Conservation (phyloP, 2,329 filamentous ascomycete species). For the Apiospora sp. region DNA sequence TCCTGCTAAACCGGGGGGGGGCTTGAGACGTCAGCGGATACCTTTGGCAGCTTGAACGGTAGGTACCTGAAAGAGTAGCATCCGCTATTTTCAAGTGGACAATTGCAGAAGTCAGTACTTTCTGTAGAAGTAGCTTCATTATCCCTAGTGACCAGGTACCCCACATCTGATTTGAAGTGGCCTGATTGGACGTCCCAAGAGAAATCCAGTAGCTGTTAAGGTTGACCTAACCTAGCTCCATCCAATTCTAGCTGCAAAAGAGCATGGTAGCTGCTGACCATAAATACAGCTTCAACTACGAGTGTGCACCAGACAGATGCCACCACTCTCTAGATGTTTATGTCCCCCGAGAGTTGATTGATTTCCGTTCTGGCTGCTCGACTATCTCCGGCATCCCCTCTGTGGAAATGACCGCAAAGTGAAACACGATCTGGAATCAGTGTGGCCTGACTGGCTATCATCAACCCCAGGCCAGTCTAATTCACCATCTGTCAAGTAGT, state of each 20-base stretch:
- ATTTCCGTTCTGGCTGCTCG: neutral
- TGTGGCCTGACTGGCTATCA: conserved; percentile 4
- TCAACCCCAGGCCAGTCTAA: neutral
- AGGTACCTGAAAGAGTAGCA: neutral
- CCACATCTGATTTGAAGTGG: neutral
- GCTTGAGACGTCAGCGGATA: conserved; percentile 9
- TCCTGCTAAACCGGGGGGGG: conserved; percentile 5
- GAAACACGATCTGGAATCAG: neutral
- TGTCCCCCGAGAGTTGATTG: neutral
- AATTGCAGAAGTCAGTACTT: neutral
- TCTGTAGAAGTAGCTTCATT: neutral
- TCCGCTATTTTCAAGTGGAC: neutral
- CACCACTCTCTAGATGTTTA: neutral
- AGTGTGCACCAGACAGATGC: neutral
- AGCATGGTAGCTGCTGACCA: neutral
- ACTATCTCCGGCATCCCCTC: neutral
- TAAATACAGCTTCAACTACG: conserved; percentile 13
- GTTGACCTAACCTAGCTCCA: neutral
- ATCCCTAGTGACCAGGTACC: neutral
- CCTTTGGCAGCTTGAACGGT: neutral
- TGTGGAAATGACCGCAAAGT: conserved; percentile 17
- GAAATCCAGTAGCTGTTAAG: conserved; percentile 19
- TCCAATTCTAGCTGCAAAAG: neutral
- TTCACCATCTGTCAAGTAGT: conserved; percentile 1
- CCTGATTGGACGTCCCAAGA: conserved; percentile 4